Evolutionary conservation across 495 filamentous ascomycete species (phyloP), one percentile per base, ranked within the genome.

Genomic region (Annulohypoxylon nitens): DNA sequence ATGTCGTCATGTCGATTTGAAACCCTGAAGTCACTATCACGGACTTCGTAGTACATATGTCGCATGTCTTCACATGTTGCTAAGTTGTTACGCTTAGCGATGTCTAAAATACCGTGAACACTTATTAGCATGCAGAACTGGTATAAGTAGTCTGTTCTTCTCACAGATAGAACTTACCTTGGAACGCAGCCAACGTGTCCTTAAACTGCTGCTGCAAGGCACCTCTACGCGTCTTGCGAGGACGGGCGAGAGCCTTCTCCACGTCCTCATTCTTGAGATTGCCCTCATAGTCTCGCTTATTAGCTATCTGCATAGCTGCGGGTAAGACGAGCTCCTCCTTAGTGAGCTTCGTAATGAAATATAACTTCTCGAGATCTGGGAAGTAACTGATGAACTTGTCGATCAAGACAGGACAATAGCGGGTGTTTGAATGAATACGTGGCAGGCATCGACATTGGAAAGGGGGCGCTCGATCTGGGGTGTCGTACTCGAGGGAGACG

Each of bases 341-440:
- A 33, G 16, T 43, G 16, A 75, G 7, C 50, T 67, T 54, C 2
- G 70, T 20, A 10, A 79, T 50, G 60, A 80, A 48, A 48, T 73
- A 80, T 26, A 81, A 61, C 11, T 41, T 37, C 45, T 78, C 61
- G 0, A 80, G 47, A 33, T 73, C 43, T 0, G 61, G 57, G 20
- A 81, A 79, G 51, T 41, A 69, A 4, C 50, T 25, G 0, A 81
- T 2, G 6, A 80, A 75, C 0, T 68, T 60, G 4, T 18, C 39
- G 1, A 79, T 1, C 20, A 61, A 16, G 14, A 64, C 23, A 0
- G 76, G 63, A 23, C 78, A 78, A 11, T 8, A 14, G 1, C 2
- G 4, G 26, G 30, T 30, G 30, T 2, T 2, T 0, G 33, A 7
- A n/a, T 60, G 43, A 1, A 0, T n/a, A 0, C 8, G 6, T 8